Conservation (phyloP, 2,329 filamentous ascomycete genomes). For the Colletotrichum falcatum region DNA sequence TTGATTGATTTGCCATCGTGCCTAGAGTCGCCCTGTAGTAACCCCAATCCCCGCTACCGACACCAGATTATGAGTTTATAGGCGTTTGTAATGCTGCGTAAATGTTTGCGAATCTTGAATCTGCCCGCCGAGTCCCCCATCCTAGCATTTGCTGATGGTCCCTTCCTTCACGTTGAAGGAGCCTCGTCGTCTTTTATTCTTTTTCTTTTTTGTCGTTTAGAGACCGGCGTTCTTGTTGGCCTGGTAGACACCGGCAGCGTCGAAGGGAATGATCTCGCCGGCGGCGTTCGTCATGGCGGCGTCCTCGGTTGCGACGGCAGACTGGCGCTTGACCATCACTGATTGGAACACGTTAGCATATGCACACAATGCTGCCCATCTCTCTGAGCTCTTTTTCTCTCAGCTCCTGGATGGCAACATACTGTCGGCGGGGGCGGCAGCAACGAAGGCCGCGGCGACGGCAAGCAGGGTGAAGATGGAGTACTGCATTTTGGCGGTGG, state of each 20-base stretch:
- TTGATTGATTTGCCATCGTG: constrained; percentile 33
- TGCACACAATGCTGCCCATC: background rate
- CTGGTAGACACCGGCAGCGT: constrained; percentile 57
- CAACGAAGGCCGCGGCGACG: constrained; percentile 60
- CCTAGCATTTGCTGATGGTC: background rate
- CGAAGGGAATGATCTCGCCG: constrained; percentile 61
- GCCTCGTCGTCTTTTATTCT: background rate
- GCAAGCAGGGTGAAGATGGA: constrained; percentile 59
- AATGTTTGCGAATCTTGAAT: background rate
- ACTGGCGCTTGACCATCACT: constrained; percentile 52
- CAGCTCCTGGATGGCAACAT: background rate
- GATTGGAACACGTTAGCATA: constrained; percentile 35
- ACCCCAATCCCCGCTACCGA: constrained; percentile 14
- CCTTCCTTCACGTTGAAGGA: background rate
- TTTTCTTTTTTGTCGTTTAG: constrained; percentile 45
- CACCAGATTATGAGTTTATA: constrained; percentile 31
- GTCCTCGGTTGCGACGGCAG: constrained; percentile 50
- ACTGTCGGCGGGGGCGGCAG: constrained; percentile 47
- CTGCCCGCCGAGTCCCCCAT: background rate
- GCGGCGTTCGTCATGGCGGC: constrained; percentile 60
- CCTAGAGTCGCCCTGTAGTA: constrained; percentile 27
- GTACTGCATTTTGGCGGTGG: constrained; percentile 65
- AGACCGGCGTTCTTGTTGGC: constrained; percentile 52
- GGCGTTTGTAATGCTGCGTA: constrained; percentile 22
- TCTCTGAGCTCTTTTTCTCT: background rate